Conservation (phyloP, 495 filamentous ascomycete genomes). For the Lasiosphaeriaceae sp. region DNA sequence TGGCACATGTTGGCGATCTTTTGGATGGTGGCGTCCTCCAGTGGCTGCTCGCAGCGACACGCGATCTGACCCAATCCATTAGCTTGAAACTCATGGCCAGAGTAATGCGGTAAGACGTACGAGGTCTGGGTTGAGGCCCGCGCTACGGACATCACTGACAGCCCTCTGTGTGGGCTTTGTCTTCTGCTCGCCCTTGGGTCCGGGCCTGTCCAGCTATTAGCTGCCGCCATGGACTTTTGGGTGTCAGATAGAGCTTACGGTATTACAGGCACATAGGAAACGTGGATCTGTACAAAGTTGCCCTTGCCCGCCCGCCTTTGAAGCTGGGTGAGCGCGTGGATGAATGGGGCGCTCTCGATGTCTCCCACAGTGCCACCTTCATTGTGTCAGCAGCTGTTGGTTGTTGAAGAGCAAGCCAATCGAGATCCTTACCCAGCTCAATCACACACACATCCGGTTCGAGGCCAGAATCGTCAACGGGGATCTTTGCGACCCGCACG, state of each 20-base stretch:
- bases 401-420: not conserved
- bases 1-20: conserved; percentile 90
- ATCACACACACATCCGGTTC: conserved; percentile 91
- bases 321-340: conserved; percentile 81
- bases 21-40: conserved; percentile 69
- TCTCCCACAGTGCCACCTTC: conserved; percentile 53
- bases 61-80: conserved; percentile 59
- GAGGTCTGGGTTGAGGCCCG: conserved; percentile 82
- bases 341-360: conserved; percentile 86
- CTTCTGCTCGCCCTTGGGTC: conserved; percentile 74
- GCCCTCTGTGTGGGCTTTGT: conserved; percentile 95
- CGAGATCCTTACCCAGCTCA: conserved; percentile 44
- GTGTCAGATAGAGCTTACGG: not conserved
- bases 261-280: conserved; percentile 69
- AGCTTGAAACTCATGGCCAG: not conserved
- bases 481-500: conserved; percentile 76
- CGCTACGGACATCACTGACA: conserved; percentile 73
- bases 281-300: conserved; percentile 85
- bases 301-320: conserved; percentile 64
- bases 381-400: not conserved
- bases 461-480: conserved; percentile 78
- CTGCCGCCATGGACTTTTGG: too few species aligned
- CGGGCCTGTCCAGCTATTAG: not conserved
- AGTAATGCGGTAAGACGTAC: conserved; percentile 32
- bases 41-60: conserved; percentile 75